Conservation (phyloP, 768 basidiomycete genomes). For the Suillus variegatus region DNA sequence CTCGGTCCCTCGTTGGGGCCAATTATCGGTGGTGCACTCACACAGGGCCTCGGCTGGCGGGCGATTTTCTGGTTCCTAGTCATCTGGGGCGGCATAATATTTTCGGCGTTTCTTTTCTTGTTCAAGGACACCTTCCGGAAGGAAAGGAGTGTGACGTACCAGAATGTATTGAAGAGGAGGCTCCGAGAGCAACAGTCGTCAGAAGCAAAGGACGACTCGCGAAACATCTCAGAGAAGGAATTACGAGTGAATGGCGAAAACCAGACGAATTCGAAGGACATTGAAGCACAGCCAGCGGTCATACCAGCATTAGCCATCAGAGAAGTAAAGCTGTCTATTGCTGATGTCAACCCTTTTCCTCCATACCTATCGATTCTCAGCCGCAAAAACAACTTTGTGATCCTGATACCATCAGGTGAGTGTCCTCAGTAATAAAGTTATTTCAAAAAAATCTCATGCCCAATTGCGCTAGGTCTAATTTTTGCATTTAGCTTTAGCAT, state of each 20-base stretch:
- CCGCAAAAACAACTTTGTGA: constrained; percentile 65
- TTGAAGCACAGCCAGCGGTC: constrained; percentile 15
- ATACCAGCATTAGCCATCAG: constrained; percentile 20
- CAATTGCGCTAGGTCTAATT: constrained; percentile 50
- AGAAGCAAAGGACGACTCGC: constrained; percentile 20
- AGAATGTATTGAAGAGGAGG: constrained; percentile 56
- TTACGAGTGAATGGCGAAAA: not conserved
- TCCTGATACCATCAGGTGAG: constrained; percentile 43
- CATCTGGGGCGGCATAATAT: constrained; percentile 55
- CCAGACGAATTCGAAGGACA: constrained; percentile 21
- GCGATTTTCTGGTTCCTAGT: constrained; percentile 84
- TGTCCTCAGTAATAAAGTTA: not conserved
- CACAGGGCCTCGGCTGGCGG: constrained; percentile 74
- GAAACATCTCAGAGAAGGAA: constrained; percentile 9
- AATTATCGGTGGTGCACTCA: constrained; percentile 68
- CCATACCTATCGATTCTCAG: constrained; percentile 60
- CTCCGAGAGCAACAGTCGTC: constrained; percentile 26
- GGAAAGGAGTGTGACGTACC: constrained; percentile 82
- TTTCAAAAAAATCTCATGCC: constrained; percentile 8
- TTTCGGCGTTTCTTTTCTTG: constrained; percentile 58
- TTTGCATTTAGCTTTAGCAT: constrained; percentile 74
- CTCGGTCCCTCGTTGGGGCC: constrained; percentile 71
- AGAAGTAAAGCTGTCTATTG: constrained; percentile 55
- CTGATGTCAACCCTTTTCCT: constrained; percentile 71
- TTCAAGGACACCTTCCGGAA: constrained; percentile 84